phyloP scores from a whole-genome alignment of 768 basidiomycete genomes.

The Auriculariales sp. region DNA sequence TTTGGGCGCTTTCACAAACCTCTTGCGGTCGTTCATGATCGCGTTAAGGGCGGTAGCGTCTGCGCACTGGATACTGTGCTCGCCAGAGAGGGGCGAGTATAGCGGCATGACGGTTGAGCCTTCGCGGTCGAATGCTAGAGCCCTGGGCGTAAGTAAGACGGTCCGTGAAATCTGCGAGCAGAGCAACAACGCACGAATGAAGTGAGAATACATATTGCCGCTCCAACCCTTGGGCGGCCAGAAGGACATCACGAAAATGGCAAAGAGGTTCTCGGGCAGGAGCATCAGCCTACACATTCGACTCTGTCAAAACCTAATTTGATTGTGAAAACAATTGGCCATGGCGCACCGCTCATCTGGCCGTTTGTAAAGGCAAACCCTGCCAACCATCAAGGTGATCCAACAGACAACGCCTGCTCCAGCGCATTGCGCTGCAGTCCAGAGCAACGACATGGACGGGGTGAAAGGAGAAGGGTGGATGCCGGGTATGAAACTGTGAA shows the following conservation, averaged over 20 bases:
- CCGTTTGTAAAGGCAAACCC: too few relatives aligned
- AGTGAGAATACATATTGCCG: neutral
- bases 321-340: too few relatives aligned
- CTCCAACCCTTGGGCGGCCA: neutral
- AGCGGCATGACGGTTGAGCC: neutral
- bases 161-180: neutral
- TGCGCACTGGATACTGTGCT: neutral
- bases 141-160: neutral
- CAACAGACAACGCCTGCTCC: too few relatives aligned
- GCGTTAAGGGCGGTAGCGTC: neutral
- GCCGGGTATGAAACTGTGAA: too few relatives aligned
- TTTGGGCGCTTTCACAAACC: neutral
- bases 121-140: neutral
- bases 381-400: too few relatives aligned
- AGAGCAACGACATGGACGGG: too few relatives aligned
- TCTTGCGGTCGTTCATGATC: neutral
- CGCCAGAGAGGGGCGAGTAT: neutral
- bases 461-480: too few relatives aligned
- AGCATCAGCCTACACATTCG: too few relatives aligned
- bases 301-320: too few relatives aligned
- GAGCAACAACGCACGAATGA: neutral
- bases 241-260: neutral
- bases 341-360: too few relatives aligned
- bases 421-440: too few relatives aligned
- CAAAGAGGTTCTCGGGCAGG: too few relatives aligned